Evolutionary conservation across 2,329 filamentous ascomycete genomes (phyloP).

Genomic region (Cladosporium colombiae): DNA sequence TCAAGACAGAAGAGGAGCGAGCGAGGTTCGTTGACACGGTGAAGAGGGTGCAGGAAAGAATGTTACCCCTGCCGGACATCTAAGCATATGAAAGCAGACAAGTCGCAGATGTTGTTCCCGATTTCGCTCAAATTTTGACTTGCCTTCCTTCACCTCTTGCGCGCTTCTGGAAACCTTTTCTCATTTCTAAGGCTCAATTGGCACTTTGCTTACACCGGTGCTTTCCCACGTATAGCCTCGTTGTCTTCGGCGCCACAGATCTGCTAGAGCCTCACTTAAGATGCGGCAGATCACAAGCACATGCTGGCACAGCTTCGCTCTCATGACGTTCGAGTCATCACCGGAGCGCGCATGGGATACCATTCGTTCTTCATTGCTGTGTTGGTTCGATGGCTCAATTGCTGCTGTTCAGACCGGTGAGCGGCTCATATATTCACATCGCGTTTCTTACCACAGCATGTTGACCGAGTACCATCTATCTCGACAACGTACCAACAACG

Average conservation of each 20-base stretch:
- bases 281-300: not conserved
- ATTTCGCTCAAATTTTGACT: not conserved
- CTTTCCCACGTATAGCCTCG: not conserved
- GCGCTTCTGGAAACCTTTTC: not conserved
- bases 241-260: not conserved
- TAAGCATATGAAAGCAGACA: constrained; percentile 7
- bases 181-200: not conserved
- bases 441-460: not conserved
- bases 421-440: not conserved
- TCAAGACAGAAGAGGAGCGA: constrained; percentile 46
- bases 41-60: constrained; percentile 40
- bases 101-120: not conserved
- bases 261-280: not conserved
- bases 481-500: not conserved
- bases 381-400: not conserved
- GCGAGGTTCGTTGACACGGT: constrained; percentile 42
- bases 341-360: not conserved
- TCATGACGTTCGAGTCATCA: not conserved
- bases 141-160: not conserved
- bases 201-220: not conserved
- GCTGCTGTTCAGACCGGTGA: not conserved
- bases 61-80: constrained; percentile 42
- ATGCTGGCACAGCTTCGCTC: not conserved
- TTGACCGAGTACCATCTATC: not conserved
- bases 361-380: not conserved